These are phyloP conservation scores for Leccinum solheimii DNA, from an alignment of 1,284 basidiomycete species.

Conservation along the genomic window DNA sequence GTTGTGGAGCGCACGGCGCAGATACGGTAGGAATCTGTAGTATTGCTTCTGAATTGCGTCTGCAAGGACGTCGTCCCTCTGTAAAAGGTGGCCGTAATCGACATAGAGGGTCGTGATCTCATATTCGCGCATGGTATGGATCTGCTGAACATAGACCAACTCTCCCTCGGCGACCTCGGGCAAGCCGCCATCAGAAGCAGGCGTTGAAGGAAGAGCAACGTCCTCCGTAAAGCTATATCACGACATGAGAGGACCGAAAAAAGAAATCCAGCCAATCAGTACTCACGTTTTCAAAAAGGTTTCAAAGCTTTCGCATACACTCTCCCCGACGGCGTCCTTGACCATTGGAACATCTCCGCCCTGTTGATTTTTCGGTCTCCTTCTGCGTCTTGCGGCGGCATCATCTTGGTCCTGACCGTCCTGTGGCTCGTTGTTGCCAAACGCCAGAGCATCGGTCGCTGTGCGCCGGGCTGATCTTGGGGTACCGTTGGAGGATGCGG, in stretches of 20 bases:
- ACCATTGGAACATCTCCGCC: slow-evolving; percentile 79
- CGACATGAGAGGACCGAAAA: background rate
- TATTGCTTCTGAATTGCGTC: slow-evolving; percentile 93
- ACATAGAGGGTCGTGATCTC: slow-evolving; percentile 95
- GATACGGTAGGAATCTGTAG: slow-evolving; percentile 94
- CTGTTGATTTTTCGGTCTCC: slow-evolving; percentile 49
- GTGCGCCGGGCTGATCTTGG: slow-evolving; percentile 45
- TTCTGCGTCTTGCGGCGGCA: slow-evolving; percentile 40
- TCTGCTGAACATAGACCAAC: slow-evolving; percentile 86
- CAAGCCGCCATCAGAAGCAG: slow-evolving; percentile 63
- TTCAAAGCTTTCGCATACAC: slow-evolving; percentile 88
- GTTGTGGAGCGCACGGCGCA: slow-evolving; percentile 87
- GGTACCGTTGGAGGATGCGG: slow-evolving; percentile 45
- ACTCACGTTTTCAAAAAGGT: slow-evolving; percentile 88
- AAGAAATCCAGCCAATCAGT: slow-evolving; percentile 4
- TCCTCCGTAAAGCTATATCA: slow-evolving; percentile 75
- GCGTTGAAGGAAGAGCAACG: slow-evolving; percentile 72
- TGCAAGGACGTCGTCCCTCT: slow-evolving; percentile 89
- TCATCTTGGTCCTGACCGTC: slow-evolving; percentile 44
- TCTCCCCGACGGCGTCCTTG: slow-evolving; percentile 90
- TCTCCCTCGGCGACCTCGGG: slow-evolving; percentile 61
- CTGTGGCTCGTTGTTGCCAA: slow-evolving; percentile 58
- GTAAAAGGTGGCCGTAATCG: slow-evolving; percentile 90
- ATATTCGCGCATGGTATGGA: slow-evolving; percentile 91
- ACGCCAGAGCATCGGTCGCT: slow-evolving; percentile 58